These are phyloP conservation scores for Hordeum pubiflorum DNA, from an alignment of 202 grass and related monocot species.

Conservation along the genomic window DNA sequence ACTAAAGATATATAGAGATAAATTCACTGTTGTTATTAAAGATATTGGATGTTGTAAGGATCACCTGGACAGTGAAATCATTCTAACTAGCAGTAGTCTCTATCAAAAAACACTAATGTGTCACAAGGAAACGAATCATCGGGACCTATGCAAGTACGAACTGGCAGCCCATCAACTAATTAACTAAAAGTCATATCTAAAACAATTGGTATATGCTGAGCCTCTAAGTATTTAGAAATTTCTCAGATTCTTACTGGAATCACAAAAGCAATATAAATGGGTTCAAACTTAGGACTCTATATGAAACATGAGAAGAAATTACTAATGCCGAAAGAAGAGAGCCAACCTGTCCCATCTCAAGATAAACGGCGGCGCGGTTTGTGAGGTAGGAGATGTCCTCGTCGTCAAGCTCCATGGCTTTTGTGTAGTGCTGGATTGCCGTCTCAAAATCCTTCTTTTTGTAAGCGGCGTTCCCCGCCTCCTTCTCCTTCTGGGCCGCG, in stretches of 20 bases:
- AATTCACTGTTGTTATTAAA: background rate
- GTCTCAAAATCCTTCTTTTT: slow-evolving; percentile 88
- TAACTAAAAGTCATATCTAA: background rate
- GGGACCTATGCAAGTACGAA: background rate
- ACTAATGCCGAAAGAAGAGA: background rate
- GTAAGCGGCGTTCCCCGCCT: slow-evolving; percentile 74
- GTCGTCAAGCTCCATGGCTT: slow-evolving; percentile 65
- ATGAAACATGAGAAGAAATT: background rate
- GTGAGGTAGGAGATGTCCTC: slow-evolving; percentile 78
- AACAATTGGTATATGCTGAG: background rate
- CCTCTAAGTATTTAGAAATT: background rate
- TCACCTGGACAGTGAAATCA: background rate
- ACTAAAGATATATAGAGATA: too few relatives aligned
- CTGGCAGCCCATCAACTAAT: background rate
- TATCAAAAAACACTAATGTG: background rate
- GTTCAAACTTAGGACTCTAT: background rate
- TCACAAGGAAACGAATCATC: background rate
- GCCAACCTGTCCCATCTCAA: slow-evolving; percentile 87
- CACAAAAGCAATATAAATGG: background rate
- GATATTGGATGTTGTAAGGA: background rate
- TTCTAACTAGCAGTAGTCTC: background rate
- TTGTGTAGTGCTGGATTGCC: slow-evolving; percentile 77
- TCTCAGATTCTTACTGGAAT: background rate
- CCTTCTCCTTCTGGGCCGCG: slow-evolving; percentile 74
- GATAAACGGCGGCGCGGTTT: slow-evolving; percentile 80